These are phyloP conservation scores for Clarireedia sp. DNA, from an alignment of 2,329 filamentous ascomycete species.

Conservation along the genomic window DNA sequence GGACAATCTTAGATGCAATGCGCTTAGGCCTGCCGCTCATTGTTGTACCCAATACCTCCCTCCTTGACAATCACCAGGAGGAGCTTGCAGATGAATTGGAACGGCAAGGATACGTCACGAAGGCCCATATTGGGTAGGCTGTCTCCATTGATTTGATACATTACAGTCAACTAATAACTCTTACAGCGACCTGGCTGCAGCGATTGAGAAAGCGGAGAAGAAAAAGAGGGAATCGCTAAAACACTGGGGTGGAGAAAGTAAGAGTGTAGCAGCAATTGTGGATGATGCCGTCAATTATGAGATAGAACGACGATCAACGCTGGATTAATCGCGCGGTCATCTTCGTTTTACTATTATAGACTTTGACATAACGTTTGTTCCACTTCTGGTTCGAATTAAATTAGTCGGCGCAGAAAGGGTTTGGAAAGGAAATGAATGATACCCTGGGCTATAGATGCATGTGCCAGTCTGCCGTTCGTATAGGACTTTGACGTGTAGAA, in stretches of 20 bases:
- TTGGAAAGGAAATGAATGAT: not conserved
- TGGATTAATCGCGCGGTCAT: not conserved
- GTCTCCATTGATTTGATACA: not conserved
- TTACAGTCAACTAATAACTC: not conserved
- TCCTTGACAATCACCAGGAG: constrained; percentile 85
- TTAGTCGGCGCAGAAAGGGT: not conserved
- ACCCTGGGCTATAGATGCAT: not conserved
- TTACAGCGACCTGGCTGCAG: constrained; percentile 15
- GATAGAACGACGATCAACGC: constrained; percentile 12
- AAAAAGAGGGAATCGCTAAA: constrained; percentile 6
- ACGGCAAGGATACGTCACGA: constrained; percentile 63
- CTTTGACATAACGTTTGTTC: not conserved
- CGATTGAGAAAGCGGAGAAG: constrained; percentile 18
- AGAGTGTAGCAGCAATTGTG: constrained; percentile 18
- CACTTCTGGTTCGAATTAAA: not conserved
- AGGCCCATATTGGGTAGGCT: constrained; percentile 20
- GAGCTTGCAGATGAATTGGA: constrained; percentile 76
- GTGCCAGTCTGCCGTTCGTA: not conserved
- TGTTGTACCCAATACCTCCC: constrained; percentile 74
- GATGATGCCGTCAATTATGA: constrained; percentile 23
- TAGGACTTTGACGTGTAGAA: not conserved
- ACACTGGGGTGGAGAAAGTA: constrained; percentile 16
- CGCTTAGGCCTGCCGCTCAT: constrained; percentile 69
- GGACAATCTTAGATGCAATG: constrained; percentile 78
- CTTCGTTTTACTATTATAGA: not conserved